phyloP scores from a whole-genome alignment of 345 rosid species.

The Rhodamnia argentea region DNA sequence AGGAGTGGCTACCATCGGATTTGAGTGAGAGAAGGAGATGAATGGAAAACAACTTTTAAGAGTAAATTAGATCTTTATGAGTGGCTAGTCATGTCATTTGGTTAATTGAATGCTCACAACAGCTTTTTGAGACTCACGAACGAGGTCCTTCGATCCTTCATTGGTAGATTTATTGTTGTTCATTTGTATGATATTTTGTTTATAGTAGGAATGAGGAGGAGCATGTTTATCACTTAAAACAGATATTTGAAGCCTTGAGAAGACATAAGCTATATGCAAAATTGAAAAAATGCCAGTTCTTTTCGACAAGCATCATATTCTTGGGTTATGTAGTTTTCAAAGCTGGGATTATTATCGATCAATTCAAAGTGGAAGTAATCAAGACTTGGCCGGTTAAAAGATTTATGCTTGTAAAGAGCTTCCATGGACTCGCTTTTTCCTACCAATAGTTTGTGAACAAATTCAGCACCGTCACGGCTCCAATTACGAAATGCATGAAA shows the following conservation, averaged over 20 bases:
- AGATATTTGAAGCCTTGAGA: background rate
- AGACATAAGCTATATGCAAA: background rate
- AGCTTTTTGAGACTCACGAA: background rate
- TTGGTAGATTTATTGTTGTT: background rate
- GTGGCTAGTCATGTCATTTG: background rate
- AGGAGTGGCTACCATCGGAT: background rate
- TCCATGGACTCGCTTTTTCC: background rate
- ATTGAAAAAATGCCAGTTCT: background rate
- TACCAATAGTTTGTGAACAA: too few species aligned
- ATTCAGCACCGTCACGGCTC: too few species aligned
- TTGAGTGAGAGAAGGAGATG: background rate
- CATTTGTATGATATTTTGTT: background rate
- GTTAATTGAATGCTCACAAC: background rate
- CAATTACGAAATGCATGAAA: too few species aligned
- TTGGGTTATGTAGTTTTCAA: background rate
- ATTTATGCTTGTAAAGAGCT: background rate
- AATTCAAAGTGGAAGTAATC: background rate
- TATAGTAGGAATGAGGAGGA: background rate
- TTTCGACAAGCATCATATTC: background rate
- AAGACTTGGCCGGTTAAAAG: background rate
- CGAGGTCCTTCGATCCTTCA: background rate
- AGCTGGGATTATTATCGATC: background rate
- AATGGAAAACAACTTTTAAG: background rate
- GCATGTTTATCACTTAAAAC: background rate
- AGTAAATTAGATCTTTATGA: too few species aligned